phyloP scores from a whole-genome alignment of 129 eudicot genomes.

The Saussurea involucrata region DNA sequence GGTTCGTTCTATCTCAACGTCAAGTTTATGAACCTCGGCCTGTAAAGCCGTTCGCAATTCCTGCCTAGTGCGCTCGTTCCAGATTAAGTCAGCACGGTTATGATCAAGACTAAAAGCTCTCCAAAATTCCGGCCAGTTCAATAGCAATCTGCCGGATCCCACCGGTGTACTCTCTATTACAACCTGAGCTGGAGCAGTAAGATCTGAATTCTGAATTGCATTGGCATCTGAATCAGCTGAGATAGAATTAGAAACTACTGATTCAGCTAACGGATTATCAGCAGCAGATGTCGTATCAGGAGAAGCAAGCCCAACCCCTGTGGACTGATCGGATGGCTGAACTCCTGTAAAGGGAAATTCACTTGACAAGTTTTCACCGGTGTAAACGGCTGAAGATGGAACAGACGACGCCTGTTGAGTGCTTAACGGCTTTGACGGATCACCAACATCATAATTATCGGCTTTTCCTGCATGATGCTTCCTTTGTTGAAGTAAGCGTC shows the following conservation, averaged over 20 bases:
- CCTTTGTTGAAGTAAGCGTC: constrained; percentile 83
- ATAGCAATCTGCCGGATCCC: constrained; percentile 86
- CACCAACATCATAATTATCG: constrained; percentile 37
- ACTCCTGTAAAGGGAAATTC: constrained; percentile 27
- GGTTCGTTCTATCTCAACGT: constrained; percentile 88
- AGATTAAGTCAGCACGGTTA: constrained; percentile 94
- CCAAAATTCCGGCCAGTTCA: constrained; percentile 97
- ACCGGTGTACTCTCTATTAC: constrained; percentile 83
- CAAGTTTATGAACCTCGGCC: constrained; percentile 91
- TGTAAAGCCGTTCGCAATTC: constrained; percentile 79
- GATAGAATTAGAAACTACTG: constrained; percentile 35
- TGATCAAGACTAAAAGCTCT: constrained; percentile 96
- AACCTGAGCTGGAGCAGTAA: constrained; percentile 95
- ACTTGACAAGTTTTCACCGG: constrained; percentile 44
- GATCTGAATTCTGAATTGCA: constrained; percentile 32
- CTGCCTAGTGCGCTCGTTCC: constrained; percentile 98
- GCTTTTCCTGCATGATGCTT: constrained; percentile 55
- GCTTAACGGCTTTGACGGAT: constrained; percentile 30
- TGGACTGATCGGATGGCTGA: constrained; percentile 39
- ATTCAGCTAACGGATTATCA: constrained; percentile 36
- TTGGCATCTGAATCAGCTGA: constrained; percentile 47
- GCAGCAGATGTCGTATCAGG: constrained; percentile 32
- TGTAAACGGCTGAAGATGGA: constrained; percentile 38
- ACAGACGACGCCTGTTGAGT: constrained; percentile 32
- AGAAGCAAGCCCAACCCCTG: constrained; percentile 33